Base-by-base conservation (phyloP, 2,329 filamentous ascomycete species). In the Cylindrodendrum hubeiense region DNA sequence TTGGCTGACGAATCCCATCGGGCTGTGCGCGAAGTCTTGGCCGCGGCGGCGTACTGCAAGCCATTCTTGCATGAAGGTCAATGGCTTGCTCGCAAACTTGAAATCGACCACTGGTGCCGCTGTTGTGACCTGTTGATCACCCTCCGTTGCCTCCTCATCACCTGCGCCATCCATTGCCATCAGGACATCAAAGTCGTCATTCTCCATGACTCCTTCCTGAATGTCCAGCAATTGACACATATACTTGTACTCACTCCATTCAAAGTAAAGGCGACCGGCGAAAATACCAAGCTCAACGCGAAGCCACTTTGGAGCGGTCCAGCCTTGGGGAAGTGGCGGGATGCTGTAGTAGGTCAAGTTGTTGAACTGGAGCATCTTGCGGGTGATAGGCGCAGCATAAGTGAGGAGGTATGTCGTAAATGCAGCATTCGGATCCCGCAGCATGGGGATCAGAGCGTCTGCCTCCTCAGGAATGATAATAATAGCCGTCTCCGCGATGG, bases 401-500 rank as follows among this genome's bases (percentile, higher is more conserved):
- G 83, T 77, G 2, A 91, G 70, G 0, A 91, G 78, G 54, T 41
- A 66, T 58, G 37, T 72, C 2, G 34, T 33, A 3, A 68, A 60
- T 7, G 28, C 46, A 1, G 55, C 24, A 12, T 49, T 53, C 3
- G 39, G 57, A 3, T 68, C 67, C 5, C 75, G 73, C 19, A 90
- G 68, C 1, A 83, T 65, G 0, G 81, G 80, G 4, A 91, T 80
- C 0, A 91, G 64, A 0, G 70, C 52, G 56, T 92, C 87, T 0
- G 85, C 87, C 74, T 92, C 90, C 67, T 92, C 89, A 0, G 88
- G 87, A 22, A 86, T 86, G 5, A 92, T 73, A 2, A 91, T 73
- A 0, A 92, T 67, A 0, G 84, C 89, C 0, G 80, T 83, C 7
- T 86, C 74, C 0, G 78, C 78, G 0, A 73, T n/a, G 0, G 69